Conservation (phyloP, 1,284 basidiomycete species). For the Baeospora myosura region DNA sequence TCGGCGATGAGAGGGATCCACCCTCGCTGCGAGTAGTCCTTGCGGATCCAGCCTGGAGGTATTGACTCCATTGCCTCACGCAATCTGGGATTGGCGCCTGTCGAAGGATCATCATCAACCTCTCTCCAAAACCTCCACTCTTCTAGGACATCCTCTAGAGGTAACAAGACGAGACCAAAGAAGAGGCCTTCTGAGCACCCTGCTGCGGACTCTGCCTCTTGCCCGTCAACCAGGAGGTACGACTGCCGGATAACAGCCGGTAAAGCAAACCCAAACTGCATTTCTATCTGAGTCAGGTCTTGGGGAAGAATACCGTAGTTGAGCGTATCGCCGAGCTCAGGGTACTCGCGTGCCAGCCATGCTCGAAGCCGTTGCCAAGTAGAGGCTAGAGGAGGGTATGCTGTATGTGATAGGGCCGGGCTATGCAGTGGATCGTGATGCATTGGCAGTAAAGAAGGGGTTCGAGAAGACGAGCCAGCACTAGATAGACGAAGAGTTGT, state of each 20-base stretch:
- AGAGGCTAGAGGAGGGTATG: conserved; percentile 67
- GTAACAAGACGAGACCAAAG: conserved; percentile 78
- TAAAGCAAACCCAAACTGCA: conserved; percentile 74
- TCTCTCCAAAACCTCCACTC: conserved; percentile 94
- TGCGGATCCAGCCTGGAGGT: conserved; percentile 86
- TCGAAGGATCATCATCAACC: conserved; percentile 78
- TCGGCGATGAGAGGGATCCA: conserved; percentile 96
- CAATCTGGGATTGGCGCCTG: conserved; percentile 68
- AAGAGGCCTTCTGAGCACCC: conserved; percentile 85
- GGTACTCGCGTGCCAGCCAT: conserved; percentile 77
- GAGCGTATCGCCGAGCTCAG: conserved; percentile 85
- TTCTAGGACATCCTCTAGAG: conserved; percentile 83
- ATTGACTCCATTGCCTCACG: conserved; percentile 81
- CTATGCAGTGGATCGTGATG: conserved; percentile 45
- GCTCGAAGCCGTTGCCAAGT: conserved; percentile 76
- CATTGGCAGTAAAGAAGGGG: conserved; percentile 57
- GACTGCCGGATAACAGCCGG: conserved; percentile 79
- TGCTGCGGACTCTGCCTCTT: conserved; percentile 80
- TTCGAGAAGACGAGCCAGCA: conserved; percentile 39
- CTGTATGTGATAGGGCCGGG: conserved; percentile 31
- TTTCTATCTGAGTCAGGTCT: conserved; percentile 72
- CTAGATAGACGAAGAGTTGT: conserved; percentile 15
- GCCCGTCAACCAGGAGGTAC: conserved; percentile 76
- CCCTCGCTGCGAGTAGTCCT: conserved; percentile 86
- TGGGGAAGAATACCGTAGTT: conserved; percentile 77